Base-by-base conservation (phyloP, 345 rosid genomes). In the Gossypium herbaceum region DNA sequence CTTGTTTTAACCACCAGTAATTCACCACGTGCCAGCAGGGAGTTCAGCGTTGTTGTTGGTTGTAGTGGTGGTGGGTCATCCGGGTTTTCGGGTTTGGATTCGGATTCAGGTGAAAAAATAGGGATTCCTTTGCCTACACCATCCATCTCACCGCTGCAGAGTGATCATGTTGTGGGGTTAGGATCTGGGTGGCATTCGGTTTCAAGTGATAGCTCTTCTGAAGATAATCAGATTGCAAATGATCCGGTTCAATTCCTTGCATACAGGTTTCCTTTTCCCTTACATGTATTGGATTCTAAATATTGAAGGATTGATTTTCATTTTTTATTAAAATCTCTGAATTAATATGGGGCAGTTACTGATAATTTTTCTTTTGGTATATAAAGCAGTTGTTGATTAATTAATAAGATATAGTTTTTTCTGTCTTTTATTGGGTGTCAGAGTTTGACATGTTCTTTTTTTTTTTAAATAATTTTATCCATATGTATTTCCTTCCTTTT, bases 41-140 rank as follows among this genome's bases (percentile, higher is more conserved):
- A 88, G 54, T 82, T 79, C 20, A 44, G 71, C 12, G 22, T 73
- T 20, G 47, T 44, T 67, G 80, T 81, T 34, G 86, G 41, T 34
- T 34, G 41, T 67, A 80, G 88, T 59, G 63, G 63, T 25, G 45
- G 86, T 41, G 87, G 88, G n/a, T 79, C 85, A 44, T 82, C 93
- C 0, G 93, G 86, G 22, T 91, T 92, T 78, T 82, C 83, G 13
- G 91, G 93, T 25, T 90, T 89, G 64, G 97, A 92, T 29, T 92
- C 92, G 43, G 97, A 89, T 79, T 81, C 89, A 1, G 79, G n/a
- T 0, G 93, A 82, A 76, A 89, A 81, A 81, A 86, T 73, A 69
- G 82, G 92, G 11, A 90, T 82, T 61, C 99, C 99, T 55, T 75
- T 94, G 75, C 99, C 99, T 15, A 83, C 81, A 11, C 99, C 98